Conservation (phyloP, 2,329 filamentous ascomycete genomes). For the Ophiostoma montium region DNA sequence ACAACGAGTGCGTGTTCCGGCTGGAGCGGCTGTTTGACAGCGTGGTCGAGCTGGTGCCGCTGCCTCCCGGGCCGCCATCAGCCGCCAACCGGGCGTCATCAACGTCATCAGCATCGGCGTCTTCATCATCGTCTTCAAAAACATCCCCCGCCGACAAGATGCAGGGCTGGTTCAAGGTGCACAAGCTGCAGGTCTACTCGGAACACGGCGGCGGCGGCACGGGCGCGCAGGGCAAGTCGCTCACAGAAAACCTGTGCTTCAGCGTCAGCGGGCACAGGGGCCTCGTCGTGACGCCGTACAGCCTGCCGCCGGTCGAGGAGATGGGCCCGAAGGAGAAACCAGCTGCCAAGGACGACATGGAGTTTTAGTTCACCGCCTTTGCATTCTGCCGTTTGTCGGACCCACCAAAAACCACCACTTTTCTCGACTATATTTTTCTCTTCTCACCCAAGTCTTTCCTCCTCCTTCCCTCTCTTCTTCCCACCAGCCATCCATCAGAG, state of each 20-base stretch:
- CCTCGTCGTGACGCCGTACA: constrained; percentile 77
- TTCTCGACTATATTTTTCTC: constrained; percentile 5
- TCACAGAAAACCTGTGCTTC: constrained; percentile 81
- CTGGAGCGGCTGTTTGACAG: constrained; percentile 75
- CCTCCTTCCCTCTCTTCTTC: constrained; percentile 5
- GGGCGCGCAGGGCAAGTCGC: constrained; percentile 48
- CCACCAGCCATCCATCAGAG: constrained; percentile 1
- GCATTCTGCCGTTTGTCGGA: constrained; percentile 4
- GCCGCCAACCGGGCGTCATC: neutral
- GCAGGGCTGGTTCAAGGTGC: constrained; percentile 74
- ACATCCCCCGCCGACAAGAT: constrained; percentile 48
- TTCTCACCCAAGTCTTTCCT: neutral
- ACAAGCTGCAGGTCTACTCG: constrained; percentile 70
- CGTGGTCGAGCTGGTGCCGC: constrained; percentile 55
- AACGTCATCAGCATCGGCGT: constrained; percentile 15
- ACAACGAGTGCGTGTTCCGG: constrained; percentile 66
- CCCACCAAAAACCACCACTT: constrained; percentile 3
- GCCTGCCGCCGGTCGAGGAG: constrained; percentile 72
- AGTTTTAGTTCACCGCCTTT: constrained; percentile 39
- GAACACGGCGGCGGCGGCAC: constrained; percentile 78
- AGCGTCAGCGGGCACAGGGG: constrained; percentile 67
- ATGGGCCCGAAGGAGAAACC: constrained; percentile 35
- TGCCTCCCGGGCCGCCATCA: constrained; percentile 34
- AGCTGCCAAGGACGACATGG: constrained; percentile 48
- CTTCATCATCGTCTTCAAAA: constrained; percentile 14